Conservation (phyloP, 2,329 filamentous ascomycete species). For the Fusarium sp. region DNA sequence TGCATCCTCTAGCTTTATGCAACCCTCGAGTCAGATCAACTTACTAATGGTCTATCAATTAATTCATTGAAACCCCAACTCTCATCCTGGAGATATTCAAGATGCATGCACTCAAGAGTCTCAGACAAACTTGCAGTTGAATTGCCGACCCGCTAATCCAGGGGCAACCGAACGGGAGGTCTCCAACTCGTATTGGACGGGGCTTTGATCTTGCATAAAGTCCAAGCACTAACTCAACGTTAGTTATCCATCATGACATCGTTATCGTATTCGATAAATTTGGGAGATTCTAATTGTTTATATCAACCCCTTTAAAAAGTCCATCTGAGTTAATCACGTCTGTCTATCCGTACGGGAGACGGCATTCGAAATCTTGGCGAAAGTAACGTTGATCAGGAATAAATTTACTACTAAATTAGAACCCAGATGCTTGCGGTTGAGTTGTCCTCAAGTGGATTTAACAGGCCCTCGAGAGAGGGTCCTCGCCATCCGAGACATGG, state of each 20-base stretch:
- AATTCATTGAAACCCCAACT: background rate
- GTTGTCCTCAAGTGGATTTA: slow-evolving; percentile 2
- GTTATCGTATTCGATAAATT: background rate
- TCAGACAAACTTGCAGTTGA: background rate
- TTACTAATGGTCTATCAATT: background rate
- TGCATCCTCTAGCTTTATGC: background rate
- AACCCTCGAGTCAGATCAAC: background rate
- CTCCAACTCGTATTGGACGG: slow-evolving; percentile 34
- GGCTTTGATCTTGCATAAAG: slow-evolving; percentile 33
- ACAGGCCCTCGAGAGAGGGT: background rate
- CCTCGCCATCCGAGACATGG: slow-evolving; percentile 14
- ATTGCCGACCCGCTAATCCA: slow-evolving; percentile 28
- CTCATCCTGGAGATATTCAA: background rate
- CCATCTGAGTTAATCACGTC: background rate
- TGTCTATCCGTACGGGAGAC: background rate
- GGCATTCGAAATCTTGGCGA: slow-evolving; percentile 23
- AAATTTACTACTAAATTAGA: slow-evolving; percentile 5
- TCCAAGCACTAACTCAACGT: slow-evolving; percentile 3
- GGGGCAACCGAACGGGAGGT: slow-evolving; percentile 16
- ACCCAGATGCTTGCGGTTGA: background rate
- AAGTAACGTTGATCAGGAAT: background rate
- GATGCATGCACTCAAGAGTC: background rate
- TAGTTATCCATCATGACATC: slow-evolving; percentile 1
- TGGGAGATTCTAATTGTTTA: background rate
- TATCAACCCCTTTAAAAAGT: background rate